Conservation (phyloP, 768 basidiomycete genomes). For the Trametopsis cervina region DNA sequence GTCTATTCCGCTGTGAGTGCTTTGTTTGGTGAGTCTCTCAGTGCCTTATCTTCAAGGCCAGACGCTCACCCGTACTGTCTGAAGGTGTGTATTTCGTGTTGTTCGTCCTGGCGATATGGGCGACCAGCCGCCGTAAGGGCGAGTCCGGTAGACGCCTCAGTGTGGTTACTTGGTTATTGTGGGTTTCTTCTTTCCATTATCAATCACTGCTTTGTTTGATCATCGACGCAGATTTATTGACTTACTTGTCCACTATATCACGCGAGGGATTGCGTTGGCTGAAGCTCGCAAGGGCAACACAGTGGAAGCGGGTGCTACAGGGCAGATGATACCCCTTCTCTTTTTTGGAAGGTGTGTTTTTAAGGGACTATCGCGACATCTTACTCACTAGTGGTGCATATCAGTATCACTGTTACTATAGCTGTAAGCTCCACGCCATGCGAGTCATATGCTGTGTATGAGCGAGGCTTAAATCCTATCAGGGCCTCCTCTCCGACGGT, state of each 20-base stretch:
- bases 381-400: background rate
- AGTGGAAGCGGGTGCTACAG: background rate
- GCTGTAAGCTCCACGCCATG: background rate
- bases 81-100: constrained; percentile 18
- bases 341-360: background rate
- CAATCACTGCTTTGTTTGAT: background rate
- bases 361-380: background rate
- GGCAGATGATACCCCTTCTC: background rate
- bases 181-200: background rate
- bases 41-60: background rate
- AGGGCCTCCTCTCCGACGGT: constrained; percentile 20
- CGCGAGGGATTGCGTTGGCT: background rate
- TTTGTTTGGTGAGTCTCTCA: constrained; percentile 10
- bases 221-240: background rate
- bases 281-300: background rate
- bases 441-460: background rate
- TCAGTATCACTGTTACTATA: background rate
- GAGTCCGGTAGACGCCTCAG: constrained; percentile 10
- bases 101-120: constrained; percentile 18
- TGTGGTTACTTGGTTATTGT: constrained; percentile 17
- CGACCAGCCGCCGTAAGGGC: constrained; percentile 7
- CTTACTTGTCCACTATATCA: background rate
- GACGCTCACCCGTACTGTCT: background rate
- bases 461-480: too few relatives aligned
- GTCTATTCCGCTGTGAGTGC: constrained; percentile 3